Evolutionary conservation across 202 grass and related monocot genomes (phyloP).

Genomic region (Bolboschoenoplectus hybrid): DNA sequence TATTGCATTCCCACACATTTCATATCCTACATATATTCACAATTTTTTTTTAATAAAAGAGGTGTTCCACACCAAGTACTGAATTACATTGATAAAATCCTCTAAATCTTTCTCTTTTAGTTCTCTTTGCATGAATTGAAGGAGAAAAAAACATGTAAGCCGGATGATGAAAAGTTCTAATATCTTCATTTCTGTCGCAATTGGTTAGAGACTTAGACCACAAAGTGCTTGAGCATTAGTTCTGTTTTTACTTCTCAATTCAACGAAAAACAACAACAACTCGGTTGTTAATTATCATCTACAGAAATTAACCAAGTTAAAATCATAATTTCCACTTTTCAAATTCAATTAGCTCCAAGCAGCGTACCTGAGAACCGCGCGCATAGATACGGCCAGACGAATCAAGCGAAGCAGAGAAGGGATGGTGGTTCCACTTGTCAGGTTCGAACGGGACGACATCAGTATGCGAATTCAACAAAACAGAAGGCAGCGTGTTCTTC

Average conservation of each 20-base stretch:
- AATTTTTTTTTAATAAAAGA: background rate
- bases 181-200: slow-evolving; percentile 14
- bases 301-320: background rate
- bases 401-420: slow-evolving; percentile 78
- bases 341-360: background rate
- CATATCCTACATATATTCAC: slow-evolving; percentile 64
- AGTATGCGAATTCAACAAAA: slow-evolving; percentile 94
- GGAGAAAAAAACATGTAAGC: background rate
- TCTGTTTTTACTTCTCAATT: background rate
- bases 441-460: slow-evolving; percentile 88
- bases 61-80: background rate
- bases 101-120: background rate
- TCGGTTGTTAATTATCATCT: background rate
- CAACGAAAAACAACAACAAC: background rate
- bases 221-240: background rate
- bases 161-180: background rate
- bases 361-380: slow-evolving; percentile 72
- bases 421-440: slow-evolving; percentile 83
- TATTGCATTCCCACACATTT: slow-evolving; percentile 99
- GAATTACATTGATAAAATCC: background rate
- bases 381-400: slow-evolving; percentile 72
- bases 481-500: slow-evolving; percentile 54
- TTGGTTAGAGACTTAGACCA: background rate
- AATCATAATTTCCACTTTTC: background rate
- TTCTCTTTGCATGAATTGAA: slow-evolving; percentile 13